These are phyloP conservation scores for Terfezia boudieri DNA, from an alignment of 495 filamentous ascomycete species.

Conservation along the genomic window DNA sequence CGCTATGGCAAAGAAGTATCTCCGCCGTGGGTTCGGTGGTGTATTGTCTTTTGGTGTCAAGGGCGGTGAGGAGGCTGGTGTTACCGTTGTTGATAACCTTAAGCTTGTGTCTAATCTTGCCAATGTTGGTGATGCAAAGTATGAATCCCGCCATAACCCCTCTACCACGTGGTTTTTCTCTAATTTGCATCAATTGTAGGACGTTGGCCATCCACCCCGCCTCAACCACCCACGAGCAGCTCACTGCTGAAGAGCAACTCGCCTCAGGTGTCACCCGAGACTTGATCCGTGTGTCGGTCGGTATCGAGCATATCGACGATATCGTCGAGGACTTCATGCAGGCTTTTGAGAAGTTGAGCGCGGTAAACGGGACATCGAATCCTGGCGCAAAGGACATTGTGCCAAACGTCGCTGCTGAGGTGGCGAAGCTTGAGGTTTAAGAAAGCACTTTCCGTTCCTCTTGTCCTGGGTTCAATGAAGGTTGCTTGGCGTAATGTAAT, in stretches of 20 bases:
- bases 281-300: slow-evolving; percentile 87
- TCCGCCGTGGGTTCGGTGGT: slow-evolving; percentile 71
- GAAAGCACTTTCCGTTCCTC: neutral
- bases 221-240: slow-evolving; percentile 90
- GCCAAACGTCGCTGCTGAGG: slow-evolving; percentile 1
- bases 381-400: neutral
- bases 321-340: slow-evolving; percentile 94
- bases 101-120: slow-evolving; percentile 85
- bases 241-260: slow-evolving; percentile 58
- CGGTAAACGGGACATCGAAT: slow-evolving; percentile 4
- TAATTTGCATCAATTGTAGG: slow-evolving; percentile 23
- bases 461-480: neutral
- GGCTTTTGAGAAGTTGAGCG: slow-evolving; percentile 40
- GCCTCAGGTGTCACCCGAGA: slow-evolving; percentile 79
- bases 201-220: slow-evolving; percentile 93
- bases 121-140: slow-evolving; percentile 60
- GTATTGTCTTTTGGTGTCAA: slow-evolving; percentile 87
- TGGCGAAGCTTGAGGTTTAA: slow-evolving; percentile 12
- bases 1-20: slow-evolving; percentile 67
- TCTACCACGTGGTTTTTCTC: neutral
- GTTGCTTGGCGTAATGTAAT: too few relatives aligned
- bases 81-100: slow-evolving; percentile 77
- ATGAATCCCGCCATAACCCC: slow-evolving; percentile 8
- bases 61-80: slow-evolving; percentile 60
- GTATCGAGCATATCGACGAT: slow-evolving; percentile 93